Evolutionary conservation across 768 basidiomycete genomes (phyloP).

Genomic region (Gloeostereum incarnatum): DNA sequence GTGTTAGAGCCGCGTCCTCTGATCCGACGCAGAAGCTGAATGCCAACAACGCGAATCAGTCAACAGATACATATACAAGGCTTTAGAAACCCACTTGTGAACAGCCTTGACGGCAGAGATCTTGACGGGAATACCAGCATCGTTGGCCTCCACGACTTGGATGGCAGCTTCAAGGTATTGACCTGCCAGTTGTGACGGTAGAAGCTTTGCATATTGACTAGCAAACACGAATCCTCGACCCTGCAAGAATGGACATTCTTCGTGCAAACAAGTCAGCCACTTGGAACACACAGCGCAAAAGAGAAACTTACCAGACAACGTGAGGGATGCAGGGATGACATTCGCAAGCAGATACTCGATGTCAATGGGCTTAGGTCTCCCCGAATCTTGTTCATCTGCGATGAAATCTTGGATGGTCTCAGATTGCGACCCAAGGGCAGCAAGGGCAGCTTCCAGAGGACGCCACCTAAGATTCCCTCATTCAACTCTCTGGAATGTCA

Average conservation of each 20-base stretch:
- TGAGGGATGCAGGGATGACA: constrained; percentile 71
- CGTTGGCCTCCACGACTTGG: constrained; percentile 67
- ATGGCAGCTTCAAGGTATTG: constrained; percentile 88
- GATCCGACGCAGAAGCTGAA: constrained; percentile 62
- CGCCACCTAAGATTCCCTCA: constrained; percentile 63
- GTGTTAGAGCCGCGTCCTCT: constrained; percentile 47
- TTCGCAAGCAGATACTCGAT: constrained; percentile 67
- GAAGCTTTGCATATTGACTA: constrained; percentile 71
- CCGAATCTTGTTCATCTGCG: constrained; percentile 65
- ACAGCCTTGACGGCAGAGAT: constrained; percentile 91
- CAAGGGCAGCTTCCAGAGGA: constrained; percentile 77
- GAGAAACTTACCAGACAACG: constrained; percentile 51
- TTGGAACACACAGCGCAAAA: neutral
- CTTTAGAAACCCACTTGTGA: constrained; percentile 59
- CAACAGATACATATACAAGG: constrained; percentile 1
- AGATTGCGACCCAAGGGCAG: constrained; percentile 72
- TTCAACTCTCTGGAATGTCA: neutral
- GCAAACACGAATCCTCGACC: constrained; percentile 94
- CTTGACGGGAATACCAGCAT: constrained; percentile 80
- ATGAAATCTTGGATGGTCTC: constrained; percentile 68
- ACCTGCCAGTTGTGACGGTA: constrained; percentile 63
- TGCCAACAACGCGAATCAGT: constrained; percentile 6
- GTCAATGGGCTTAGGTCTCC: constrained; percentile 60
- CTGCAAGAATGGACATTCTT: constrained; percentile 89
- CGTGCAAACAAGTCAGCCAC: constrained; percentile 1